Base-by-base conservation (phyloP, 495 filamentous ascomycete species). In the Pyronema domesticum region DNA sequence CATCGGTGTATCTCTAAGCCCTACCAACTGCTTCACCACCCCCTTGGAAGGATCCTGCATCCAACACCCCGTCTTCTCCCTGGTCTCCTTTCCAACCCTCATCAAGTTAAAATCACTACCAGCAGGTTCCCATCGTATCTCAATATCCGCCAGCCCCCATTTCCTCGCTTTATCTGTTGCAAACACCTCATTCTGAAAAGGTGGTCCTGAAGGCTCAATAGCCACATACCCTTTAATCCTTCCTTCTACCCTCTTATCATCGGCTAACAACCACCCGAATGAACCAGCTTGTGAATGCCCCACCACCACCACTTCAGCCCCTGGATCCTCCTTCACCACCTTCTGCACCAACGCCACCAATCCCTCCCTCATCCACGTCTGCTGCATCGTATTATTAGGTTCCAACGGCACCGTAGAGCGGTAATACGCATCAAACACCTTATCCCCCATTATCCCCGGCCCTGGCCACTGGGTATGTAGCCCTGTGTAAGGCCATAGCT, bases 391-490 rank as follows among this genome's bases (percentile, higher is more conserved):
- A 18, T 14, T 36, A 30, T 55, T 46, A 4, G 5, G 8, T 15
- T 35, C 39, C 34, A 55, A 37, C 1, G 39, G 37, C 3, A 35
- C 52, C 3, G 17, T 23, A 9, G 15, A 10, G 8, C 8, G 15
- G 35, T 55, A 55, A 15, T 30, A 53, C 65, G 60, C 51, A 60
- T 73, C 70, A 51, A 73, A 75, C 30, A 67, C 61, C 0, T 60
- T 53, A 58, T 76, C 73, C 42, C 71, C 70, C 46, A 60, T 61
- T 15, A 65, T 50, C 1, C 72, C 72, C n/a, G 66, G 59, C 1
- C 71, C 73, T 13, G 69, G 69, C 73, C 73, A 75, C 60, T 76
- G 72, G 23, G 69, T 73, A 57, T 76, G 73, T 15, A 71, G 61
- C 5, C 64, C 54, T 3, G 71, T 65, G 55, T 73, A 70, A 0